These are phyloP conservation scores for Neonothopanus nambi DNA, from an alignment of 1,284 basidiomycete species.

Conservation along the genomic window DNA sequence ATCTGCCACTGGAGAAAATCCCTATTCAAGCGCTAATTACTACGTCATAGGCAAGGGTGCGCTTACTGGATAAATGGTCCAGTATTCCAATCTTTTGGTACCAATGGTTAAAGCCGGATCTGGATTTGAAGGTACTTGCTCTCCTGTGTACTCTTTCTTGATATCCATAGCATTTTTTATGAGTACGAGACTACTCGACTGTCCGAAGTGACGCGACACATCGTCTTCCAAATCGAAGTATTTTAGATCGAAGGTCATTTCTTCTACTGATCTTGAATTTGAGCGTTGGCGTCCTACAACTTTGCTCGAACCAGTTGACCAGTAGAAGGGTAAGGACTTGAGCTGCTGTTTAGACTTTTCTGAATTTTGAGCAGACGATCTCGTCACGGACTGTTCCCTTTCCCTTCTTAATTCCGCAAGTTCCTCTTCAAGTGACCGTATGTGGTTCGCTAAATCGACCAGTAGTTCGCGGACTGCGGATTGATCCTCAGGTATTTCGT, in stretches of 20 bases:
- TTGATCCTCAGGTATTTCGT: neutral
- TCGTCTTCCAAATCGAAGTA: neutral
- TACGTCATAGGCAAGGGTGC: neutral
- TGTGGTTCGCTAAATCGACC: slow-evolving; percentile 4
- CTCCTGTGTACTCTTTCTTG: slow-evolving; percentile 43
- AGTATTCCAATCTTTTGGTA: slow-evolving; percentile 20
- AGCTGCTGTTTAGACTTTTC: neutral
- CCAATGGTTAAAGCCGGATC: neutral
- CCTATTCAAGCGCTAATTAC: neutral
- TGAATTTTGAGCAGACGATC: neutral
- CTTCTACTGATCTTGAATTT: neutral
- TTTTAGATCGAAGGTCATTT: neutral
- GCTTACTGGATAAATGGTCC: slow-evolving; percentile 23
- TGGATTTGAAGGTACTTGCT: slow-evolving; percentile 3
- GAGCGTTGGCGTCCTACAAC: no score
- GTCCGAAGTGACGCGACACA: slow-evolving; percentile 31
- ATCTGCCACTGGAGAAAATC: slow-evolving; percentile 29
- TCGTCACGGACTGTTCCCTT: neutral
- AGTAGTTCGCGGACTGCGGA: neutral
- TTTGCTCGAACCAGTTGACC: neutral
- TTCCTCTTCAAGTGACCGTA: slow-evolving; percentile 7
- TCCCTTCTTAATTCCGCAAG: neutral
- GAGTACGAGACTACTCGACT: slow-evolving; percentile 51
- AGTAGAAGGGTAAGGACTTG: neutral
- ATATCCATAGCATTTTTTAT: slow-evolving; percentile 50